Evolutionary conservation across 1,284 basidiomycete genomes (phyloP).

Genomic region (Rhodotorula sp.): DNA sequence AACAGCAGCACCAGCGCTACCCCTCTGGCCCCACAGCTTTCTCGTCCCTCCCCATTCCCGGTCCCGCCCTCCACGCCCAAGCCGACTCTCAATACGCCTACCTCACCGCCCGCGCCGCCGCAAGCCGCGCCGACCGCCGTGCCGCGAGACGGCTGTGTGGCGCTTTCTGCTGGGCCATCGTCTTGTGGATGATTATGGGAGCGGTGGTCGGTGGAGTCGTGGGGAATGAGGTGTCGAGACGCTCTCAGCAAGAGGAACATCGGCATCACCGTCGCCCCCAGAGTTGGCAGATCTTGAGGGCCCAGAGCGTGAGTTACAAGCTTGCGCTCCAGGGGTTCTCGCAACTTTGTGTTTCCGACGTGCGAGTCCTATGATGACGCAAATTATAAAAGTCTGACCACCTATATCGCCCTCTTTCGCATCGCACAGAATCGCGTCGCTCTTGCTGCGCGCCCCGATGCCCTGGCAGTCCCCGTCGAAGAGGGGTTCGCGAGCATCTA

Average conservation of each 20-base stretch:
- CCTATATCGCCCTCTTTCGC: too few relatives aligned
- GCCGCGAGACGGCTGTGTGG: constrained; percentile 20
- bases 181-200: constrained; percentile 13
- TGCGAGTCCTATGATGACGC: too few relatives aligned
- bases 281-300: too few relatives aligned
- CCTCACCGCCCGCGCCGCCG: constrained; percentile 1
- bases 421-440: too few relatives aligned
- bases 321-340: too few relatives aligned
- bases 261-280: too few relatives aligned
- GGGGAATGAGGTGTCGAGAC: constrained; percentile 8
- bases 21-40: constrained; percentile 24
- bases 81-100: not conserved
- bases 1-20: not conserved
- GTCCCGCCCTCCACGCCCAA: constrained; percentile 7
- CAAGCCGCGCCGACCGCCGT: constrained; percentile 18
- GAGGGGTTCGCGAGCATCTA: too few relatives aligned
- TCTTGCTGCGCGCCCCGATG: too few relatives aligned
- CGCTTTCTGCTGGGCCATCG: constrained; percentile 10
- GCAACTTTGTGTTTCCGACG: too few relatives aligned
- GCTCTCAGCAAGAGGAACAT: not conserved
- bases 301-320: too few relatives aligned
- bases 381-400: not conserved
- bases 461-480: too few relatives aligned
- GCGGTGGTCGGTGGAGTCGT: constrained; percentile 12
- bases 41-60: constrained; percentile 9